A percentile compares a stretch with the other conserved stretches of the same genome.
These are phyloP conservation scores for Paspalum vaginatum DNA, from an alignment of 176 grass and related monocot genomes.

Conservation along the genomic window DNA sequence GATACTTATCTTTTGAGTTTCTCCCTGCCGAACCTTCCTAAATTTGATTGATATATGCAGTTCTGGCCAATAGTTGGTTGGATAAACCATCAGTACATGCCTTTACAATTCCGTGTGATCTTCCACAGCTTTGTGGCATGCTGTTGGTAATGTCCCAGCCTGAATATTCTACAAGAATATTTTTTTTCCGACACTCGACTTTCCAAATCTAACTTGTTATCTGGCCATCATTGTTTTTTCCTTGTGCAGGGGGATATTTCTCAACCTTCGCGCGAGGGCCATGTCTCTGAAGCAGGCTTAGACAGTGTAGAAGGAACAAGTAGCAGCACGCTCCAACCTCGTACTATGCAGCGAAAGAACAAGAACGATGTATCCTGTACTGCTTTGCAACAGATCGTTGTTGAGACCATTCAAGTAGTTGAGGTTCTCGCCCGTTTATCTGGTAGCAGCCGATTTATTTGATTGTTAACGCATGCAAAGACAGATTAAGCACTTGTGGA, in stretches of 20 bases:
- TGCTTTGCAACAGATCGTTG: background rate
- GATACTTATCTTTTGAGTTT: background rate
- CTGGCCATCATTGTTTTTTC: background rate
- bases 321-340: background rate
- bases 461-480: conserved; percentile 6
- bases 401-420: background rate
- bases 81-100: conserved; percentile 92
- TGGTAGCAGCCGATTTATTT: conserved; percentile 3
- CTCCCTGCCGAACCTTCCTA: background rate
- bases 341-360: background rate
- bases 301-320: background rate
- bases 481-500: background rate
- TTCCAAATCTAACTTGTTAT: background rate
- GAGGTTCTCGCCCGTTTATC: background rate
- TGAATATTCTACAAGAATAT: background rate
- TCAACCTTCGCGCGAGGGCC: conserved; percentile 84
- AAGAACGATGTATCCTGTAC: conserved; percentile 9
- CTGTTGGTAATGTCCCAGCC: conserved; percentile 64
- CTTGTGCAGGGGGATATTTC: conserved; percentile 81
- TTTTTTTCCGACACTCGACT: background rate
- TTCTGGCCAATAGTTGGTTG: conserved; percentile 91
- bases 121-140: conserved; percentile 86
- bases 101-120: conserved; percentile 85
- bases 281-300: conserved; percentile 66
- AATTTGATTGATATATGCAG: conserved; percentile 41